These are phyloP conservation scores for Colletotrichum magnum DNA, from an alignment of 2,329 filamentous ascomycete genomes.

Conservation along the genomic window DNA sequence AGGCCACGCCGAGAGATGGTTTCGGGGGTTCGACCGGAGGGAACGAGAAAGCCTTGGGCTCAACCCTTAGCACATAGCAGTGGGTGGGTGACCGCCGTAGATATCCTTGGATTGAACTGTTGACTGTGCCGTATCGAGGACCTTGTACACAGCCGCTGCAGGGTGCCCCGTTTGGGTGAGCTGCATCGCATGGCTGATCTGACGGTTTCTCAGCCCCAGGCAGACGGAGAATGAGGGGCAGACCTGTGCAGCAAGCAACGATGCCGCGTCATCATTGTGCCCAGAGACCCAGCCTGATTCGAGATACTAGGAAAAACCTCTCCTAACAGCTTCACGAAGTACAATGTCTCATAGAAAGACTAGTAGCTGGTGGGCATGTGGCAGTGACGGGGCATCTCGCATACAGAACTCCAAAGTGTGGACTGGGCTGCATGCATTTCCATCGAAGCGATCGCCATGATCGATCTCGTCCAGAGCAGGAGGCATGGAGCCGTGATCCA, in stretches of 20 bases:
- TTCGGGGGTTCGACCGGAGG: neutral
- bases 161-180: neutral
- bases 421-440: too few relatives aligned
- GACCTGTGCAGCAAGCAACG: too few relatives aligned
- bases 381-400: too few relatives aligned
- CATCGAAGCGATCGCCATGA: too few relatives aligned
- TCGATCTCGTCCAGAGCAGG: too few relatives aligned
- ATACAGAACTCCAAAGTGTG: too few relatives aligned
- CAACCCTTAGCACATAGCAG: too few relatives aligned
- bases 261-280: neutral
- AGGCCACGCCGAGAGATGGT: neutral
- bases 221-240: neutral
- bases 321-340: too few relatives aligned
- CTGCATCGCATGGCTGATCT: neutral
- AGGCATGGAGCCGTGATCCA: too few relatives aligned
- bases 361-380: too few relatives aligned
- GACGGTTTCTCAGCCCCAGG: neutral
- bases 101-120: neutral
- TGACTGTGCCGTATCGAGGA: neutral
- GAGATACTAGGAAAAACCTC: neutral
- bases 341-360: too few relatives aligned
- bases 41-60: too few relatives aligned
- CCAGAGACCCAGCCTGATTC: neutral
- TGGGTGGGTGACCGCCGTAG: neutral
- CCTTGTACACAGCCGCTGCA: neutral